Percentiles rank a stretch among this genome's conserved stretches.
Evolutionary conservation across 2,329 filamentous ascomycete species (phyloP).

Genomic region (Aureobasidium sp.): DNA sequence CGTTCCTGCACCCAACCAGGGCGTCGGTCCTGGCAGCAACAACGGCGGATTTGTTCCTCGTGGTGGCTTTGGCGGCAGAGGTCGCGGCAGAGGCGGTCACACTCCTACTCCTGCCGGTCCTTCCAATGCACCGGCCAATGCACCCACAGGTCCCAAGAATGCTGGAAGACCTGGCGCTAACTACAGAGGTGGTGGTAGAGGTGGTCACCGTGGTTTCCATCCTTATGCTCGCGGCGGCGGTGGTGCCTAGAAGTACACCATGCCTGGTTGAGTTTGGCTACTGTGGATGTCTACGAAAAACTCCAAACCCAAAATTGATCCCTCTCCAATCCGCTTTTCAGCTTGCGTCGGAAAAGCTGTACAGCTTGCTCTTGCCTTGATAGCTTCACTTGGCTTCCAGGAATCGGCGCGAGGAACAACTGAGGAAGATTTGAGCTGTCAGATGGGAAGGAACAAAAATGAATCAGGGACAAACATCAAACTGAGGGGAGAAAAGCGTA

Average conservation of each 20-base stretch:
- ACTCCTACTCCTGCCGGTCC: slow-evolving; percentile 31
- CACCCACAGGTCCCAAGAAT: slow-evolving; percentile 94
- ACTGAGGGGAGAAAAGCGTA: neutral
- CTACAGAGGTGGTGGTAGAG: slow-evolving; percentile 82
- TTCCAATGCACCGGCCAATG: slow-evolving; percentile 61
- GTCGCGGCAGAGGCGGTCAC: slow-evolving; percentile 33
- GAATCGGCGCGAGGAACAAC: neutral
- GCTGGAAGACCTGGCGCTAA: slow-evolving; percentile 85
- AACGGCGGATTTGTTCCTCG: slow-evolving; percentile 30
- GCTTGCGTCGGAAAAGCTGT: neutral
- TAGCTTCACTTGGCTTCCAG: neutral
- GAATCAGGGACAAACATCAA: neutral
- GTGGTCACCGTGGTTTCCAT: slow-evolving; percentile 67
- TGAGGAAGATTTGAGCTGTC: neutral
- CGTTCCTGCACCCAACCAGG: slow-evolving; percentile 65
- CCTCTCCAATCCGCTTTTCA: neutral
- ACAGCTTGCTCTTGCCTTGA: neutral
- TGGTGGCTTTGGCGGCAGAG: slow-evolving; percentile 34
- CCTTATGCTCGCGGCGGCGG: slow-evolving; percentile 52
- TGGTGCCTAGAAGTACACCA: slow-evolving; percentile 12
- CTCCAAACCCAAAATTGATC: neutral
- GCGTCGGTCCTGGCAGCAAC: slow-evolving; percentile 31
- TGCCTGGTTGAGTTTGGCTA: neutral
- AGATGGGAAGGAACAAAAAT: neutral
- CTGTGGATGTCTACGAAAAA: neutral